A percentile compares a stretch with the other conserved stretches of the same genome.
Evolutionary conservation across 768 basidiomycete species (phyloP).

Genomic region (Tricholoma matsutake): DNA sequence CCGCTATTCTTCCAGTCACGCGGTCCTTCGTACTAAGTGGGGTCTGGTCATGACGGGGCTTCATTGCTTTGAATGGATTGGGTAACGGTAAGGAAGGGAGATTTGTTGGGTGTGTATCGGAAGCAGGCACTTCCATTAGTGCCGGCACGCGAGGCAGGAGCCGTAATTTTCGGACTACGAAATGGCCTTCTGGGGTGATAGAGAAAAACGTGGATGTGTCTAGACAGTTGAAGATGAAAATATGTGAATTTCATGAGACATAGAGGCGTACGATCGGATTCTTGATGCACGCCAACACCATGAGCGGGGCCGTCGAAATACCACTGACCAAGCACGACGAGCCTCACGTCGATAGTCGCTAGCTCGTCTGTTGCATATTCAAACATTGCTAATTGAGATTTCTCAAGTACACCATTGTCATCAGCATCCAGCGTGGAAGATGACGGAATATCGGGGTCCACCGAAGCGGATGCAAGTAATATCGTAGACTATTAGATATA

Average conservation of each 20-base stretch:
- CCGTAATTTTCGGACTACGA: slow-evolving; percentile 41
- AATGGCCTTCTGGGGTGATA: slow-evolving; percentile 39
- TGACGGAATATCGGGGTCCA: slow-evolving; percentile 33
- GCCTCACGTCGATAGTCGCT: slow-evolving; percentile 30
- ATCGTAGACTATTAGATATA: slow-evolving; percentile 31
- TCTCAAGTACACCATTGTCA: slow-evolving; percentile 32
- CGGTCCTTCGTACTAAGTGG: slow-evolving; percentile 18
- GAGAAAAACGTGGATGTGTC: slow-evolving; percentile 39
- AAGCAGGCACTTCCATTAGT: slow-evolving; percentile 16
- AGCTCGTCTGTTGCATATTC: slow-evolving; percentile 31
- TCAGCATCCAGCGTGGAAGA: slow-evolving; percentile 28
- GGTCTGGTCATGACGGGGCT: slow-evolving; percentile 43
- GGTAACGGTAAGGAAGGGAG: slow-evolving; percentile 38
- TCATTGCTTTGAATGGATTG: slow-evolving; percentile 61
- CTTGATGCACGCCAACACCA: slow-evolving; percentile 43
- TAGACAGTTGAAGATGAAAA: slow-evolving; percentile 13
- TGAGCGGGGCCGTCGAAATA: slow-evolving; percentile 44
- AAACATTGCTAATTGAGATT: slow-evolving; percentile 38
- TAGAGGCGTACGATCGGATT: slow-evolving; percentile 42
- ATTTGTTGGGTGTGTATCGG: slow-evolving; percentile 28
- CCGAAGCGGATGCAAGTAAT: slow-evolving; percentile 45
- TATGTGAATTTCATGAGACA: slow-evolving; percentile 1
- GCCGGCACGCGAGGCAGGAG: slow-evolving; percentile 25
- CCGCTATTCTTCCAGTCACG: slow-evolving; percentile 23
- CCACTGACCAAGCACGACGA: slow-evolving; percentile 56